Conservation (phyloP, 768 basidiomycete species). For the Suillus placidus region DNA sequence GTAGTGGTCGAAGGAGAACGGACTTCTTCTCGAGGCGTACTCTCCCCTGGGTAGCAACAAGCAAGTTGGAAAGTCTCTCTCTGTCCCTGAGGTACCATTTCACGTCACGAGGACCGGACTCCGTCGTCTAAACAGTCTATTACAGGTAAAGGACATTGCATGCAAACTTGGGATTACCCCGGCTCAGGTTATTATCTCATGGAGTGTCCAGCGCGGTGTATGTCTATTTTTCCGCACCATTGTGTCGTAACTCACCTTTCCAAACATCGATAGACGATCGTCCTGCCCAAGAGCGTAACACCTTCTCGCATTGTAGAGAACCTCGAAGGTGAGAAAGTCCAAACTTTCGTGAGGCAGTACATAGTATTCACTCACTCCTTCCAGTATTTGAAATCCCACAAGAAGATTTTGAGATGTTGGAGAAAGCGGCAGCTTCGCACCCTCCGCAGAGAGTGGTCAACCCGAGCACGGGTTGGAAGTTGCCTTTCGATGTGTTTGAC, state of each 20-base stretch:
- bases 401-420: constrained; percentile 46
- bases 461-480: constrained; percentile 62
- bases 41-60: constrained; percentile 71
- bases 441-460: constrained; percentile 57
- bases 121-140: not conserved
- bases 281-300: constrained; percentile 78
- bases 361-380: not conserved
- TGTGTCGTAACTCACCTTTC: not conserved
- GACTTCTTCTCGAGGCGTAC: constrained; percentile 71
- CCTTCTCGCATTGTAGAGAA: constrained; percentile 71
- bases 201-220: constrained; percentile 78
- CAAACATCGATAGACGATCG: constrained; percentile 50
- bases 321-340: constrained; percentile 50
- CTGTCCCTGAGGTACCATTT: constrained; percentile 52
- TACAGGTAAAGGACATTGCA: constrained; percentile 58
- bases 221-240: constrained; percentile 23
- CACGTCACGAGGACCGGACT: not conserved
- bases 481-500: constrained; percentile 66
- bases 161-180: constrained; percentile 68
- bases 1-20: constrained; percentile 69
- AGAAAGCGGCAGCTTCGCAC: constrained; percentile 46
- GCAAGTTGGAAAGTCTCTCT: constrained; percentile 58
- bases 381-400: constrained; percentile 38
- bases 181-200: constrained; percentile 73
- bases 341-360: not conserved